These are phyloP conservation scores for Aegilops speltoides DNA, from an alignment of 176 grass and related monocot genomes.

Conservation along the genomic window DNA sequence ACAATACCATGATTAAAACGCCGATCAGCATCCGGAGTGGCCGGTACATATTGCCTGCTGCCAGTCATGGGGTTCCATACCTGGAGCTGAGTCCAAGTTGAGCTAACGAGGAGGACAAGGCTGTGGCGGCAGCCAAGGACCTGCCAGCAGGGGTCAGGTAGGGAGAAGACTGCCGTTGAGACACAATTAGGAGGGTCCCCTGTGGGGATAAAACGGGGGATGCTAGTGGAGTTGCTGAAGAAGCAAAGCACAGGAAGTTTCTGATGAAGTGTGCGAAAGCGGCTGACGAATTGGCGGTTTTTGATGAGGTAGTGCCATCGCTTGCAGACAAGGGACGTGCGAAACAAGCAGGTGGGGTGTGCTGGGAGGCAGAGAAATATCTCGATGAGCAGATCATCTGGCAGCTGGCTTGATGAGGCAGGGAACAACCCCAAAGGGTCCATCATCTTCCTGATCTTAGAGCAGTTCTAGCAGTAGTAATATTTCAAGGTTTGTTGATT, in stretches of 20 bases:
- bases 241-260: slow-evolving; percentile 26
- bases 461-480: neutral
- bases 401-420: neutral
- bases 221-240: slow-evolving; percentile 21
- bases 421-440: neutral
- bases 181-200: slow-evolving; percentile 12
- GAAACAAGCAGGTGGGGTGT: slow-evolving; percentile 11
- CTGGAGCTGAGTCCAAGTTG: slow-evolving; percentile 8
- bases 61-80: slow-evolving; percentile 34
- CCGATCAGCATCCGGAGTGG: slow-evolving; percentile 13
- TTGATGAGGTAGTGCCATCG: slow-evolving; percentile 19
- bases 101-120: slow-evolving; percentile 28
- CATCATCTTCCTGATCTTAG: neutral
- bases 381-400: slow-evolving; percentile 34
- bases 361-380: slow-evolving; percentile 26
- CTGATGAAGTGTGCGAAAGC: slow-evolving; percentile 8
- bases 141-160: slow-evolving; percentile 16
- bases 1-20: slow-evolving; percentile 31
- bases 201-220: slow-evolving; percentile 13
- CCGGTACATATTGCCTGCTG: neutral
- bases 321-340: slow-evolving; percentile 30
- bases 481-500: slow-evolving; percentile 14
- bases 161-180: neutral
- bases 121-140: slow-evolving; percentile 33
- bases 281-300: neutral